Conservation (phyloP, 495 filamentous ascomycete genomes). For the Hyaloscypha variabilis region DNA sequence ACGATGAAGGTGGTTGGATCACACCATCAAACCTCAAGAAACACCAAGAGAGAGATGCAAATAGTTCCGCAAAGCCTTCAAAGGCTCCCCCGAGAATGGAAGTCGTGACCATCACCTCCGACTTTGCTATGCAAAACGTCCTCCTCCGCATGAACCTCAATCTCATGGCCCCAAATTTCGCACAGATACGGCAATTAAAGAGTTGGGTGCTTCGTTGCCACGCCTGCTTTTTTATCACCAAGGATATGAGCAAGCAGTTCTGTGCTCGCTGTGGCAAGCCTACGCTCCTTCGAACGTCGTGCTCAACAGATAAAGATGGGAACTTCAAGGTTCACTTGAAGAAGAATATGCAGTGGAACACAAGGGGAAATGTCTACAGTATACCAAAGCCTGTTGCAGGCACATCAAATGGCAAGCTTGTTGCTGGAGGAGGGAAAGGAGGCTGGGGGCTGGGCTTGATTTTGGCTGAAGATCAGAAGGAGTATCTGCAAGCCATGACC, state of each 20-base stretch:
- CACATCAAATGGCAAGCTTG: conserved; percentile 70
- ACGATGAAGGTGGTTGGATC: conserved; percentile 89
- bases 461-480: conserved; percentile 94
- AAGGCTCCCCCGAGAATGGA: conserved; percentile 65
- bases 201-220: conserved; percentile 93
- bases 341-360: conserved; percentile 96
- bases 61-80: conserved; percentile 45
- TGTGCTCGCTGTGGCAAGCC: conserved; percentile 88
- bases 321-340: conserved; percentile 88
- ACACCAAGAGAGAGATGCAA: conserved; percentile 69
- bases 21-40: conserved; percentile 90
- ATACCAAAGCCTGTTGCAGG: conserved; percentile 91
- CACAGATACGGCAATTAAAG: conserved; percentile 76
- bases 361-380: conserved; percentile 83
- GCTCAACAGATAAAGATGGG: conserved; percentile 78
- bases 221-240: conserved; percentile 85
- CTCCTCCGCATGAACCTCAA: conserved; percentile 92
- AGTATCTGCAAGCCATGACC: conserved; percentile 69
- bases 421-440: conserved; percentile 78
- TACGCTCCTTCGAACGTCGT: conserved; percentile 83
- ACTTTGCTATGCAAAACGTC: conserved; percentile 98
- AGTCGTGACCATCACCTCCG: conserved; percentile 85
- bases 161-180: conserved; percentile 75
- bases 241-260: conserved; percentile 89
- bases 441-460: conserved; percentile 84